Base-by-base conservation (phyloP, 306 rosid genomes). In the Echinosophora koreensis region DNA sequence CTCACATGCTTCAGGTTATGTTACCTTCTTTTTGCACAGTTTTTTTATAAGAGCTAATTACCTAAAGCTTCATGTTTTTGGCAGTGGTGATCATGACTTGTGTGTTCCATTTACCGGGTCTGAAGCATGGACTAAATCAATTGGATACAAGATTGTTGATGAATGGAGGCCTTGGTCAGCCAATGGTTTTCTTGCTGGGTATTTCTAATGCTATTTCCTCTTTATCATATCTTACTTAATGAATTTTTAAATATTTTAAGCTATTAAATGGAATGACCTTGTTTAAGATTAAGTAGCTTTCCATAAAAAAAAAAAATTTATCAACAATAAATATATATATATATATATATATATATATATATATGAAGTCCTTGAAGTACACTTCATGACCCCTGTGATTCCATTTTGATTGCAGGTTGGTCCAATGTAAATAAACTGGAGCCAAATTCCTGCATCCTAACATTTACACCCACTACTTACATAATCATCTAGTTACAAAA, bases 41-140 rank as follows among this genome's bases (percentile, higher is more conserved):
- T 13, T 37, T 14, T 13, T n/a, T 4, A 39, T 1, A 44, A 73
- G 41, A 14, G 15, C 5, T 42, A 42, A 1, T 42, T 42, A 8
- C 57, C 34, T 51, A 15, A 12, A 4, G 69, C 28, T 74, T 61
- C n/a, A 9, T 1, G 14, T 71, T 71, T 80, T 30, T 60, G 52
- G 66, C 88, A 92, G 98, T 41, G 98, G 98, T 4, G 98, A 94
- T 82, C 97, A 92, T 79, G 98, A 94, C 64, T 68, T 94, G 95
- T 94, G 98, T 81, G 97, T 92, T 83, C 98, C 98, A 3, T 94
- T 16, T 85, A 92, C 97, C 0, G 97, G 98, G 63, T 84, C 84
- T 47, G 55, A 90, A 86, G 93, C 97, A 0, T 94, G 98, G 98
- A 92, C 97, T 2, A 87, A 85, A 87, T 90, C 97, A 18, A 0